These are phyloP conservation scores for Nigrograna mackinnonii DNA, from an alignment of 2,329 filamentous ascomycete genomes.

Conservation along the genomic window DNA sequence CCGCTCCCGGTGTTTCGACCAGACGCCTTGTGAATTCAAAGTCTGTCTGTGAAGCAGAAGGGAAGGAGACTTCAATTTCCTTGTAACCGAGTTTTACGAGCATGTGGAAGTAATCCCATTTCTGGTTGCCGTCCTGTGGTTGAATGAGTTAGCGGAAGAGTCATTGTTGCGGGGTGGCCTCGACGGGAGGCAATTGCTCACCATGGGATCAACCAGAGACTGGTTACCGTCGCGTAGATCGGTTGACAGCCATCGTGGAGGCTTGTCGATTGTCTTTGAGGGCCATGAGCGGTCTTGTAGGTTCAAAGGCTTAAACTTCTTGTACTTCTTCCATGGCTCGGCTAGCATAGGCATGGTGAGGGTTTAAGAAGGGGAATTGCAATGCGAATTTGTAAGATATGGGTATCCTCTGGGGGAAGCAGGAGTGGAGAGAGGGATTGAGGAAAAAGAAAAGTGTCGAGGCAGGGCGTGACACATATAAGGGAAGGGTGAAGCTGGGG, in stretches of 20 bases:
- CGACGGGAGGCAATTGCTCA: no score
- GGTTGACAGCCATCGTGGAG: conserved; percentile 88
- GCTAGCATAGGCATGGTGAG: conserved; percentile 60
- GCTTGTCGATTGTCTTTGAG: conserved; percentile 76
- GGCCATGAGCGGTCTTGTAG: conserved; percentile 82
- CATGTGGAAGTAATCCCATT: conserved; percentile 95
- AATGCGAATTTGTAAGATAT: background rate
- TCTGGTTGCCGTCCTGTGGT: conserved; percentile 83
- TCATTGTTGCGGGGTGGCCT: background rate
- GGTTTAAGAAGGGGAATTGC: background rate
- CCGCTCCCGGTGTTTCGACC: conserved; percentile 79
- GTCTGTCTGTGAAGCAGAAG: conserved; percentile 91
- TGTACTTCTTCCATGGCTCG: conserved; percentile 78
- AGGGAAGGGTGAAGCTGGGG: no score
- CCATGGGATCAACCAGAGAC: conserved; percentile 90
- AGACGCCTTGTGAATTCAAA: conserved; percentile 92
- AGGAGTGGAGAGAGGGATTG: background rate
- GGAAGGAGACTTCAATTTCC: conserved; percentile 96
- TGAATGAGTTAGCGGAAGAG: conserved; percentile 1
- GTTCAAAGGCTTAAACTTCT: conserved; percentile 67
- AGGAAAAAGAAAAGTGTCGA: background rate
- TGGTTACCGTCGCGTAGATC: conserved; percentile 94
- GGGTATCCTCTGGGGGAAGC: background rate
- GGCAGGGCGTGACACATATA: no score
- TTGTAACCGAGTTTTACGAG: conserved; percentile 91